Evolutionary conservation across 257 asterid species (phyloP), one percentile per base, ranked within the genome.

Genomic region (Anisodus tanguticus): DNA sequence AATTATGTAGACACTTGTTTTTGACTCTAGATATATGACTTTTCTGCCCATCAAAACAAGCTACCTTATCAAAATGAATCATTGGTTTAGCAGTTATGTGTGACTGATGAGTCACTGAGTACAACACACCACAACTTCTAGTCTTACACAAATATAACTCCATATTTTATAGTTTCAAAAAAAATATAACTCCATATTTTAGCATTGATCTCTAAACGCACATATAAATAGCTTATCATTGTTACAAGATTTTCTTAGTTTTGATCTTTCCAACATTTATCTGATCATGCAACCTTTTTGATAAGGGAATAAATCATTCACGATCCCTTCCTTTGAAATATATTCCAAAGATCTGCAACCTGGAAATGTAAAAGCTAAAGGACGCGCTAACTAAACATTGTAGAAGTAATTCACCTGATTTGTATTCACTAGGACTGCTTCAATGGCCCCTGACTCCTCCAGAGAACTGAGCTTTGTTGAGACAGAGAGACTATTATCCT

Each of bases 401-500:
- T 58, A 9, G 51, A 70, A 9, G 55, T 13, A 43, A 37, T 80
- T 59, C 83, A 93, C 98, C 99, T 97, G 94, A 84, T 92, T 97
- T 54, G 99, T 93, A 85, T 95, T 95, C 85, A 95, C 96, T 88
- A 97, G 86, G 89, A 92, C 93, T 9, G 97, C 92, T 43, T 93
- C 92, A 82, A 93, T 89, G 83, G 87, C 85, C 85, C 95, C 93
- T 7, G 94, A 89, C 89, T 95, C 97, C 69, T 93, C 98, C 47
- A 89, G 17, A 39, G 86, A 82, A 86, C 85, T 91, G 78, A 90
- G 93, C 93, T 91, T 93, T 53, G 91, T 83, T 3, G 91, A 90
- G 81, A 91, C 87, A 81, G 94, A 86, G 76, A 95, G 85, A 67
- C 91, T 93, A 82, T 90, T 91, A 41, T 90, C 97, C 80, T 88